These are phyloP conservation scores for Umbelopsis sp. DNA, from an alignment of 192 early-diverging fungal species.

Conservation along the genomic window DNA sequence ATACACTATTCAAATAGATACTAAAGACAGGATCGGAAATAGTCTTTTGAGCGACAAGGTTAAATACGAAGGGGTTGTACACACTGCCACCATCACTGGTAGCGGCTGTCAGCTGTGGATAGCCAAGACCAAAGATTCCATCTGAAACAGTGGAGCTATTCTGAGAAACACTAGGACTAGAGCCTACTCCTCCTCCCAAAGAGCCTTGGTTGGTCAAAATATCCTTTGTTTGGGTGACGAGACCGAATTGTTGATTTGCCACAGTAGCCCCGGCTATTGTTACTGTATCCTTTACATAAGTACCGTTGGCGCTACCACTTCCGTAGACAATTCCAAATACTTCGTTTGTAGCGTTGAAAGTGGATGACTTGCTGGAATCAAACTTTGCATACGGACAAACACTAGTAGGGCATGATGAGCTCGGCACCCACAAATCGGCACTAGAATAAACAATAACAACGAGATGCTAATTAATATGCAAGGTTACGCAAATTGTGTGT, in stretches of 20 bases:
- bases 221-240: conserved; percentile 25
- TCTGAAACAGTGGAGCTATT: conserved; percentile 9
- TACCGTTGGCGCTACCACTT: conserved; percentile 35
- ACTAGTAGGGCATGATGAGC: conserved; percentile 6
- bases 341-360: conserved; percentile 22
- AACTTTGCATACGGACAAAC: conserved; percentile 30
- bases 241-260: conserved; percentile 34
- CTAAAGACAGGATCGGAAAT: conserved; percentile 32
- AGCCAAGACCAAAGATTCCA: conserved; percentile 40
- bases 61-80: conserved; percentile 40
- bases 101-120: conserved; percentile 28
- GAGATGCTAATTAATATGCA: not conserved
- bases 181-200: not conserved
- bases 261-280: conserved; percentile 21
- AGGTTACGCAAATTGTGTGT: not conserved
- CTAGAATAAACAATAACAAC: not conserved
- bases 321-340: conserved; percentile 34
- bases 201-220: conserved; percentile 23
- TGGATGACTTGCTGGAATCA: conserved; percentile 23
- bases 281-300: conserved; percentile 33
- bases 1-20: conserved; percentile 25
- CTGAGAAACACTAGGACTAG: not conserved
- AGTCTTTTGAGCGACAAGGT: conserved; percentile 20
- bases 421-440: conserved; percentile 42
- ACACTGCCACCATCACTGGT: conserved; percentile 15